These are phyloP conservation scores for Colletotrichum noveboracense DNA, from an alignment of 2,329 filamentous ascomycete genomes.

Conservation along the genomic window DNA sequence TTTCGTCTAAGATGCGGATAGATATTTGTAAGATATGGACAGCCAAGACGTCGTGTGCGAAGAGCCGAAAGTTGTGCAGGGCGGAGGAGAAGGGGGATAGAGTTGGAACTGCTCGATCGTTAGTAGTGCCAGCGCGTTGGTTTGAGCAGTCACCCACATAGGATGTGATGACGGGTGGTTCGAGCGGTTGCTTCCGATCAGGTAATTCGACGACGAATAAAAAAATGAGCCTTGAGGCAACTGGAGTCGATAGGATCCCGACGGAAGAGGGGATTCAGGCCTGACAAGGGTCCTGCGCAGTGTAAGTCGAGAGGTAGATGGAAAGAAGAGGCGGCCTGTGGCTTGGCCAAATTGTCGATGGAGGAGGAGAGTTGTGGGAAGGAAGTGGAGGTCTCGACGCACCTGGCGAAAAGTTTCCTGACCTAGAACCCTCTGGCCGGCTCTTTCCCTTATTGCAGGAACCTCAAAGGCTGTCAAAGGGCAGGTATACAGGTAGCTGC, in stretches of 20 bases:
- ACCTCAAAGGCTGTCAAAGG: background rate
- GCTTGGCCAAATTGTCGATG: background rate
- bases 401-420: background rate
- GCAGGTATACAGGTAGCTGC: background rate
- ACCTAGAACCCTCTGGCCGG: background rate
- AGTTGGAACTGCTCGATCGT: background rate
- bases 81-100: background rate
- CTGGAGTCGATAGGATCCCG: background rate
- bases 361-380: background rate
- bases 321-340: background rate
- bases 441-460: background rate
- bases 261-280: background rate
- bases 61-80: background rate
- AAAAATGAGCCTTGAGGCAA: background rate
- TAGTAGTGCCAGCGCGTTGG: background rate
- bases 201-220: background rate
- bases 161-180: background rate
- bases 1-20: background rate
- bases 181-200: background rate
- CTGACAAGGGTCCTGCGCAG: background rate
- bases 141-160: background rate
- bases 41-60: background rate
- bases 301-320: background rate
- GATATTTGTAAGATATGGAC: background rate
- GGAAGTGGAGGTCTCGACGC: background rate